Conservation (phyloP, 2,329 filamentous ascomycete species). For the Hypoxylon sp. region DNA sequence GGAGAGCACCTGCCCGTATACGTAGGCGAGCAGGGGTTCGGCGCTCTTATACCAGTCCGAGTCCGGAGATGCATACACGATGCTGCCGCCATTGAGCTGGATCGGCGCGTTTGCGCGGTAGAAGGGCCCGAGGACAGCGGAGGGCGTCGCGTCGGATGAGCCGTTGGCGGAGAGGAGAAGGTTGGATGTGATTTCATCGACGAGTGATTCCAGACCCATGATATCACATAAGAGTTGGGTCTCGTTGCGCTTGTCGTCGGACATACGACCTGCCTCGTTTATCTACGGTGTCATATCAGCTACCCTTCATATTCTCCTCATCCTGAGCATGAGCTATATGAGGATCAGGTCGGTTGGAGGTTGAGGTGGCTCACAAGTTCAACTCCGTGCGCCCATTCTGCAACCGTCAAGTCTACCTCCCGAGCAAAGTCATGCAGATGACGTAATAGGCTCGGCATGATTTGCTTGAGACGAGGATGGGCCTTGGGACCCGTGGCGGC, state of each 20-base stretch:
- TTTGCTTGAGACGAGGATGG: constrained; percentile 75
- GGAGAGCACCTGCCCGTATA: constrained; percentile 67
- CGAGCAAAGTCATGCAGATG: constrained; percentile 87
- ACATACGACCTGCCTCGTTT: constrained; percentile 77
- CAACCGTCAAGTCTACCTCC: constrained; percentile 83
- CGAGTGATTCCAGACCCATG: constrained; percentile 80
- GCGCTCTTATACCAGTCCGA: constrained; percentile 53
- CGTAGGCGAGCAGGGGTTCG: constrained; percentile 65
- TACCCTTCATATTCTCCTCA: background rate
- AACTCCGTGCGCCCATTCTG: constrained; percentile 83
- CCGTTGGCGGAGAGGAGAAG: constrained; percentile 74
- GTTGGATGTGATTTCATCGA: constrained; percentile 83
- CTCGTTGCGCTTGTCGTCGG: constrained; percentile 75
- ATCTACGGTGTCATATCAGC: constrained; percentile 58
- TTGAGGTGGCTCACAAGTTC: constrained; percentile 61
- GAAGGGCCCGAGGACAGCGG: constrained; percentile 88
- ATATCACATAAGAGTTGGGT: constrained; percentile 77
- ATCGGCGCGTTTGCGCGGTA: constrained; percentile 81
- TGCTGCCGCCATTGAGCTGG: constrained; percentile 77
- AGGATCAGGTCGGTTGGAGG: background rate
- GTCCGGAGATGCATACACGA: constrained; percentile 69
- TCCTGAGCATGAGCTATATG: background rate
- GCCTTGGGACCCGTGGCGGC: constrained; percentile 81
- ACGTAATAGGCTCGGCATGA: constrained; percentile 77
- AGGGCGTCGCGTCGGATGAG: constrained; percentile 77